These are phyloP conservation scores for Pleurotus tuoliensis DNA, from an alignment of 768 basidiomycete species.

Conservation along the genomic window DNA sequence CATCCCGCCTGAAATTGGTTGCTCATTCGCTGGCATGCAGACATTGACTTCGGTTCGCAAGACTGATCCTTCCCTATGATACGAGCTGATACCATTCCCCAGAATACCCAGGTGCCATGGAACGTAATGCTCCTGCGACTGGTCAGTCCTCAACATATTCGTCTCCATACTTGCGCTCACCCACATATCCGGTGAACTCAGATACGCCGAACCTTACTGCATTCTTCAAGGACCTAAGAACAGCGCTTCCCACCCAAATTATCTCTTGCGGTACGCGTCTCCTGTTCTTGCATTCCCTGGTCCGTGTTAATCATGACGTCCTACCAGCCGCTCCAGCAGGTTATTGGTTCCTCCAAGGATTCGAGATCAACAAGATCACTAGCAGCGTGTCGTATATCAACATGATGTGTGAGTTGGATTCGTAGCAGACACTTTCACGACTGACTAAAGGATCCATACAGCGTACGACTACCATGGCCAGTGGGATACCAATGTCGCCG, in stretches of 20 bases:
- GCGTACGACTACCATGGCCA: slow-evolving; percentile 20
- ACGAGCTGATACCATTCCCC: no score
- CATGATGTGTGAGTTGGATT: slow-evolving; percentile 16
- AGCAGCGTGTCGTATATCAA: slow-evolving; percentile 15
- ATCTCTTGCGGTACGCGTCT: slow-evolving; percentile 8
- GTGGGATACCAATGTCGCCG: slow-evolving; percentile 19
- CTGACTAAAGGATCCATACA: neutral
- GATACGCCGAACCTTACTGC: slow-evolving; percentile 19
- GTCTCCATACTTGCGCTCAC: neutral
- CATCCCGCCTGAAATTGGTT: neutral
- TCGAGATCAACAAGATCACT: slow-evolving; percentile 21
- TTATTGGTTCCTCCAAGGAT: slow-evolving; percentile 18
- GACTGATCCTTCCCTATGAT: neutral
- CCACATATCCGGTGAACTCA: neutral
- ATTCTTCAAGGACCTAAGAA: slow-evolving; percentile 14
- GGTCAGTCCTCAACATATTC: slow-evolving; percentile 4
- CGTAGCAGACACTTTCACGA: no score
- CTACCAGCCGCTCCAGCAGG: slow-evolving; percentile 14
- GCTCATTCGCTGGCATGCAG: neutral
- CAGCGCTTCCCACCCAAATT: slow-evolving; percentile 8
- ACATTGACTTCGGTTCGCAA: slow-evolving; percentile 18
- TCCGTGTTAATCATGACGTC: neutral
- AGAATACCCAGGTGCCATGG: slow-evolving; percentile 14
- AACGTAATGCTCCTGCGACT: slow-evolving; percentile 16
- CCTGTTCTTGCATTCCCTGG: neutral